phyloP scores from a whole-genome alignment of 2,329 filamentous ascomycete genomes.

The Pyrenophora seminiperda region DNA sequence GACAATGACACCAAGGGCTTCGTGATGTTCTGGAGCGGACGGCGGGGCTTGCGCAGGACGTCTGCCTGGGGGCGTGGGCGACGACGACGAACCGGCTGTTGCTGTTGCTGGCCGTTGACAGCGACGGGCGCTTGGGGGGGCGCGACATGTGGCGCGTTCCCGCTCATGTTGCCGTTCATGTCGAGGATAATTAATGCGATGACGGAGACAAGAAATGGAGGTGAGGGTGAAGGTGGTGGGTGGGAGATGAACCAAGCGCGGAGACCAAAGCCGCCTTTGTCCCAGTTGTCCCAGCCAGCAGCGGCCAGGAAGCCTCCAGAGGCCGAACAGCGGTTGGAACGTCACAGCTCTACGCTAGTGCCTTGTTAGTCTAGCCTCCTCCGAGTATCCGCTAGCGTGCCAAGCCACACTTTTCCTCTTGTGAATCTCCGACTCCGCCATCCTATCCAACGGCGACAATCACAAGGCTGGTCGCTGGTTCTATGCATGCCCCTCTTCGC shows the following conservation, averaged over 20 bases:
- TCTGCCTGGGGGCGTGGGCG: conserved; percentile 43
- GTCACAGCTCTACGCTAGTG: conserved; percentile 22
- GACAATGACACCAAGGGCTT: conserved; percentile 41
- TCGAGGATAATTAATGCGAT: conserved; percentile 9
- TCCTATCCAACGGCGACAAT: conserved; percentile 13
- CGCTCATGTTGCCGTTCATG: conserved; percentile 33
- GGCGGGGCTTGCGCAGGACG: conserved; percentile 43
- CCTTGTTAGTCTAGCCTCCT: not conserved
- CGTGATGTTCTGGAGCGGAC: conserved; percentile 44
- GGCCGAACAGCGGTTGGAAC: conserved; percentile 11
- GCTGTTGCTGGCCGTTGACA: conserved; percentile 40
- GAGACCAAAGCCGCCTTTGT: conserved; percentile 16
- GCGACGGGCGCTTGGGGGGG: conserved; percentile 34
- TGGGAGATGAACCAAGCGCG: conserved; percentile 25
- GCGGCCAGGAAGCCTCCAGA: conserved; percentile 2
- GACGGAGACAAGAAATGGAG: conserved; percentile 9
- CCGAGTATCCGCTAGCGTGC: conserved; percentile 5
- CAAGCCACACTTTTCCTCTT: conserved; percentile 6
- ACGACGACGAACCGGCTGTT: conserved; percentile 39
- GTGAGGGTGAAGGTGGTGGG: conserved; percentile 36
- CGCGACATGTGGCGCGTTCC: conserved; percentile 22
- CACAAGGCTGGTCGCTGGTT: not conserved
- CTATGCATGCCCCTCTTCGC: not conserved
- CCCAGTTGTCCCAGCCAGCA: no score
- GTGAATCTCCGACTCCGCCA: conserved; percentile 9